Conservation (phyloP, 345 rosid species). For the Rhodamnia argentea region DNA sequence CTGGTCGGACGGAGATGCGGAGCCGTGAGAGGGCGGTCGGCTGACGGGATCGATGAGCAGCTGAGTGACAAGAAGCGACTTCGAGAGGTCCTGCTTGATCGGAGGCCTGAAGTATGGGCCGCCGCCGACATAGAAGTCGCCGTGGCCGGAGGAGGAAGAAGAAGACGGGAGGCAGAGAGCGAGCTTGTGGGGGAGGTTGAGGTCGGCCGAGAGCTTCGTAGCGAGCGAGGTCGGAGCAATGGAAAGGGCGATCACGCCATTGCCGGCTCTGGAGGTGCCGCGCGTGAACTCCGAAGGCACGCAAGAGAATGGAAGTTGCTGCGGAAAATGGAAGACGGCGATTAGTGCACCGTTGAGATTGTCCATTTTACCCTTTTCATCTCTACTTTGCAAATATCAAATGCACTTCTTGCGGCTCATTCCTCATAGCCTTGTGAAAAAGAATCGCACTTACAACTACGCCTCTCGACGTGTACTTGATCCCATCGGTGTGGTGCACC, state of each 20-base stretch:
- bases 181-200: constrained; percentile 14
- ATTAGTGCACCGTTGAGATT: background rate
- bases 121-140: constrained; percentile 21
- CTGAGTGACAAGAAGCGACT: constrained; percentile 14
- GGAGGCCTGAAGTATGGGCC: constrained; percentile 12
- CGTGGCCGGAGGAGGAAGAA: background rate
- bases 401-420: background rate
- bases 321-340: background rate
- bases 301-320: background rate
- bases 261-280: constrained; percentile 11
- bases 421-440: background rate
- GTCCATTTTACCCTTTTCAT: background rate
- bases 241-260: constrained; percentile 16
- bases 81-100: constrained; percentile 17
- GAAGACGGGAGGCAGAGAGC: constrained; percentile 17
- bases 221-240: constrained; percentile 5
- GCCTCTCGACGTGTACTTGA: background rate
- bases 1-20: constrained; percentile 14
- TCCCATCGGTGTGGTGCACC: constrained; percentile 15
- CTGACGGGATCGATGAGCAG: constrained; percentile 19
- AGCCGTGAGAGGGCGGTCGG: background rate
- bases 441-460: background rate
- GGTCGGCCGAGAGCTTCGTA: constrained; percentile 2
- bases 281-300: background rate
- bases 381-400: background rate